Evolutionary conservation across 306 rosid genomes (phyloP).

Genomic region (Sindora glabra): DNA sequence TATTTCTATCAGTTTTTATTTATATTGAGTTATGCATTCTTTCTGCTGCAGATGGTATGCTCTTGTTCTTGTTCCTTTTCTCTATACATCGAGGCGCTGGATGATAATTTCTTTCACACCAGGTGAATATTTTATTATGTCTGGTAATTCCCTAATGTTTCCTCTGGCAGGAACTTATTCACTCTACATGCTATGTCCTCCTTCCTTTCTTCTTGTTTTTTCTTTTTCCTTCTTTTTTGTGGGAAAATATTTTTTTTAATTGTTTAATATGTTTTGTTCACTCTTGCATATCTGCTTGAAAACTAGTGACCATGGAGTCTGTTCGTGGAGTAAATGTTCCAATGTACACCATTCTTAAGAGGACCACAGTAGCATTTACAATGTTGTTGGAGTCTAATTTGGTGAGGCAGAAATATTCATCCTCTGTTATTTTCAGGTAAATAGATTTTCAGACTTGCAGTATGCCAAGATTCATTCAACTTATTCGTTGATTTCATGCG

Average conservation of each 20-base stretch:
- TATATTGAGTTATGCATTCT: constrained; percentile 7
- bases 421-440: constrained; percentile 74
- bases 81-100: constrained; percentile 59
- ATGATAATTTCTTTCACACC: constrained; percentile 63
- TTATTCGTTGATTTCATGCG: not conserved
- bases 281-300: constrained; percentile 47
- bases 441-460: constrained; percentile 1
- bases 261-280: constrained; percentile 9
- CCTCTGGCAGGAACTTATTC: constrained; percentile 87
- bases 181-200: constrained; percentile 70
- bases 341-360: constrained; percentile 92
- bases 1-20: not conserved
- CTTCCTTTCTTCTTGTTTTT: not conserved
- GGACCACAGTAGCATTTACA: constrained; percentile 89
- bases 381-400: constrained; percentile 75
- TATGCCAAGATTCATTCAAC: not conserved
- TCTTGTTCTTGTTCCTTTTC: constrained; percentile 75
- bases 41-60: constrained; percentile 63
- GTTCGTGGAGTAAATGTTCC: constrained; percentile 99
- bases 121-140: constrained; percentile 37
- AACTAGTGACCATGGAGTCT: constrained; percentile 94
- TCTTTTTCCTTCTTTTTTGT: no score
- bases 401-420: constrained; percentile 73
- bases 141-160: constrained; percentile 45
- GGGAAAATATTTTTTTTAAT: no score